Conservation (phyloP, 257 asterid species). For the Cruciata laevipes region DNA sequence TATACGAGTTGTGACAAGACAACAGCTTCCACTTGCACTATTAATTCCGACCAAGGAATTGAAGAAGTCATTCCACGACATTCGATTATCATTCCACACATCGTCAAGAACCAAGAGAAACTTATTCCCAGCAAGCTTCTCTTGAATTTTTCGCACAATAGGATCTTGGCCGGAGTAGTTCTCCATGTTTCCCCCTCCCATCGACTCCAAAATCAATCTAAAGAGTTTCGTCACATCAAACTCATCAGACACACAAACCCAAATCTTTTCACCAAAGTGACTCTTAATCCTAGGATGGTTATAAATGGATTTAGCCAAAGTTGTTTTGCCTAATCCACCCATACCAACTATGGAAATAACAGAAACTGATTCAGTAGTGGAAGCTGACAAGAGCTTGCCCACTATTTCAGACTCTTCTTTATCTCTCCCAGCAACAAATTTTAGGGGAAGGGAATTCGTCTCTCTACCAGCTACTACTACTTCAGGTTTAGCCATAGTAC, state of each 20-base stretch:
- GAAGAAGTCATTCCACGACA: no score
- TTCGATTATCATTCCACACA: background rate
- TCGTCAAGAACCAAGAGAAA: background rate
- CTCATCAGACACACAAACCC: background rate
- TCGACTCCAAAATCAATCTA: background rate
- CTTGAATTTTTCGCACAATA: background rate
- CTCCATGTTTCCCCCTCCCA: background rate
- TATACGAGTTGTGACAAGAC: no score
- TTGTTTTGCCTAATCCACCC: constrained; percentile 4
- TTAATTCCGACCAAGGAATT: no score
- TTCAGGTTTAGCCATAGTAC: no score
- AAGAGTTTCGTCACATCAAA: background rate
- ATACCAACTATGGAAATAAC: background rate
- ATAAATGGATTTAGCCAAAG: background rate
- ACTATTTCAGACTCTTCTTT: no score
- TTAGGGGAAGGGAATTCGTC: no score
- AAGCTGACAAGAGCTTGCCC: no score
- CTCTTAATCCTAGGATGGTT: background rate
- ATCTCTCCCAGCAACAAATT: no score
- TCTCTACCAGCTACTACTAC: no score
- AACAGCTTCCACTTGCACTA: no score
- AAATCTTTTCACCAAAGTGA: background rate
- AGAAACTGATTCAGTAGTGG: background rate
- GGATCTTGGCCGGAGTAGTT: background rate
- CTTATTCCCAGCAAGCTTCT: background rate